Evolutionary conservation across 2,329 filamentous ascomycete genomes (phyloP), one percentile per base, ranked within the genome.

Genomic region (Rhynchosporium secalis): DNA sequence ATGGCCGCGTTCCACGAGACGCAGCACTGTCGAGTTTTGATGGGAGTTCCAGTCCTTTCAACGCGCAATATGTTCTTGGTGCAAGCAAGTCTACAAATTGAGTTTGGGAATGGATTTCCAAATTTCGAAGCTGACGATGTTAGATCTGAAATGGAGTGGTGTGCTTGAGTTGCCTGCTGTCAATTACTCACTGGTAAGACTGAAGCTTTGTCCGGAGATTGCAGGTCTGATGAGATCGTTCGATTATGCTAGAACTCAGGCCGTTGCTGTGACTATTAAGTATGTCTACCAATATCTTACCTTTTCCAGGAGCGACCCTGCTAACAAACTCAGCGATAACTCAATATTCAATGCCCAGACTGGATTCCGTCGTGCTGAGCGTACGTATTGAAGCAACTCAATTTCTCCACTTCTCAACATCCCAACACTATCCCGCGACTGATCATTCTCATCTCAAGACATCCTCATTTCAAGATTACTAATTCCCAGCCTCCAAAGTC

Each of bases 341-440:
- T 85, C 83, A 67, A 86, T 88, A 72, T 88, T 87, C 74, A 79
- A 81, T 67, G 72, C 78, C 49, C 85, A 88, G 73, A 75, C 75
- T 3, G 85, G 85, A 26, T 87, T 88, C 76, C 80, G 85, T 46
- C 83, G 85, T 65, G 81, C 82, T 1, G 85, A 86, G 64, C 78
- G 20, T 20, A 20, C 20, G 20, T 20, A 20, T 20, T 20, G 20
- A 20, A 20, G 20, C 20, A 20, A 20, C 20, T 20, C 20, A 20
- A 20, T 20, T 20, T 20, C 20, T 20, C 20, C 20, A 1, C 20
- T 20, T 20, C 20, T 20, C 20, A 20, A 20, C 1, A 20, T 20
- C 20, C 20, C 20, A 20, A 20, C 20, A 20, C 20, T 20, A 20
- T 20, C 20, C 20, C 20, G 20, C 20, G 20, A 20, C 20, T 1